Percentiles rank a stretch among this genome's conserved stretches.
Evolutionary conservation across 768 basidiomycete genomes (phyloP).

Genomic region (Lactarius tabidus): DNA sequence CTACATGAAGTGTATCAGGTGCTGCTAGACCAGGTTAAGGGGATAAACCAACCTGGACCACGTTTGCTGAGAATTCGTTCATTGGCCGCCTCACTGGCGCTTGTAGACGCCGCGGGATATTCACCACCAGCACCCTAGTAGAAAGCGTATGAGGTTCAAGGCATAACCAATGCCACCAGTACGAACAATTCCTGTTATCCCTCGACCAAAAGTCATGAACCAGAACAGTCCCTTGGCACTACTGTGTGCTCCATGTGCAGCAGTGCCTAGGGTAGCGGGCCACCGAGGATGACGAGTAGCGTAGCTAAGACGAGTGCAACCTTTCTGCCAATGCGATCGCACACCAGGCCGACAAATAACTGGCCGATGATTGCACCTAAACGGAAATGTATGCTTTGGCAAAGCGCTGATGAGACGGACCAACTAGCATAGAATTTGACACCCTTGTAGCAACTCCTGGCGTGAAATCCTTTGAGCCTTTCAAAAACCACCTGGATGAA

Average conservation of each 20-base stretch:
- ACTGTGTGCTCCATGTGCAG: constrained; percentile 57
- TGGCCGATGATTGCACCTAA: constrained; percentile 62
- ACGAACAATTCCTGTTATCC: constrained; percentile 61
- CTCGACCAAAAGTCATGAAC: constrained; percentile 68
- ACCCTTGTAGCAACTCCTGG: constrained; percentile 59
- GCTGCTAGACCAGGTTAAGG: background rate
- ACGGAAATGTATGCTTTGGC: constrained; percentile 14
- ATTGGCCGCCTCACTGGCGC: constrained; percentile 69
- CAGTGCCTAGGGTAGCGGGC: constrained; percentile 64
- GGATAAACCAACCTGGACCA: constrained; percentile 47
- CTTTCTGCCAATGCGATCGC: constrained; percentile 71
- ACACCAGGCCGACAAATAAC: constrained; percentile 59
- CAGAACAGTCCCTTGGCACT: constrained; percentile 61
- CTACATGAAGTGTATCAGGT: constrained; percentile 30
- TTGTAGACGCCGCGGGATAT: constrained; percentile 68
- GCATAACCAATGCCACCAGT: background rate
- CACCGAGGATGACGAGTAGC: constrained; percentile 62
- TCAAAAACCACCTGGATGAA: constrained; percentile 55
- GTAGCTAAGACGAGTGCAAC: constrained; percentile 67
- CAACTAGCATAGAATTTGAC: constrained; percentile 66
- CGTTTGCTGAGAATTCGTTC: constrained; percentile 56
- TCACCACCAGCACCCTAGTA: constrained; percentile 70
- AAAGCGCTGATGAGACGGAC: constrained; percentile 34
- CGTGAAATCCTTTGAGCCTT: constrained; percentile 56
- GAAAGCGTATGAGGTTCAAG: constrained; percentile 2